phyloP scores from a whole-genome alignment of 2,329 filamentous ascomycete genomes.

The Trichoderma koningiopsis region DNA sequence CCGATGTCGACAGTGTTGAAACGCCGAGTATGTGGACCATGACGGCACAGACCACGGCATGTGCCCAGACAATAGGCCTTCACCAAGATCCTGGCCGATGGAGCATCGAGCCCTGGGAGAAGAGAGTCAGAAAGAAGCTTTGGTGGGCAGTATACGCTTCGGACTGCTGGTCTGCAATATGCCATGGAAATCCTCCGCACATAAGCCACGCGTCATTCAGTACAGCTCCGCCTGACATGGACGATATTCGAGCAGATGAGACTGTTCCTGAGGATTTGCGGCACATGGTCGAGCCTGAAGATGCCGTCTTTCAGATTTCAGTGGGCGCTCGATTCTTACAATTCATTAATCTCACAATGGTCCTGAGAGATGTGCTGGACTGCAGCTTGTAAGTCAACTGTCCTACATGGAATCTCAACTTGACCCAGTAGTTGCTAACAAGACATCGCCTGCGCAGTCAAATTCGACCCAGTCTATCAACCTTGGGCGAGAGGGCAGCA shows the following conservation, averaged over 20 bases:
- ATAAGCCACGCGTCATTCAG: constrained; percentile 45
- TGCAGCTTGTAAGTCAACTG: constrained; percentile 38
- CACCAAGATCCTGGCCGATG: constrained; percentile 47
- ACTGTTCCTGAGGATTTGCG: constrained; percentile 41
- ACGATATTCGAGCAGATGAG: constrained; percentile 48
- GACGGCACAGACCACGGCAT: constrained; percentile 46
- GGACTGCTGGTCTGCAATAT: constrained; percentile 50
- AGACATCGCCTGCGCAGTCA: constrained; percentile 30
- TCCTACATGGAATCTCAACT: background rate
- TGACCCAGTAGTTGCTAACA: background rate
- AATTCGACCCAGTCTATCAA: constrained; percentile 29
- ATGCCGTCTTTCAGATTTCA: constrained; percentile 38
- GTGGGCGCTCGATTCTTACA: constrained; percentile 44
- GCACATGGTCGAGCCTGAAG: constrained; percentile 40
- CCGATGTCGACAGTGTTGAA: constrained; percentile 49
- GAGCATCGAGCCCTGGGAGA: constrained; percentile 48
- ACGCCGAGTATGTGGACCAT: constrained; percentile 50
- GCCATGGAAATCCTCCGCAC: constrained; percentile 51
- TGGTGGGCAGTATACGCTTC: constrained; percentile 50
- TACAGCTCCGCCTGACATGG: constrained; percentile 43
- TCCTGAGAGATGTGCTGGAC: constrained; percentile 40
- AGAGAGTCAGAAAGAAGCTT: constrained; percentile 46
- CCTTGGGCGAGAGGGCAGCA: constrained; percentile 26
- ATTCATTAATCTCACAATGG: constrained; percentile 37
- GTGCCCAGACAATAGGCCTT: constrained; percentile 50